These are phyloP conservation scores for Cinnamomum chago DNA, from an alignment of 164 flowering plant genomes.

Conservation along the genomic window DNA sequence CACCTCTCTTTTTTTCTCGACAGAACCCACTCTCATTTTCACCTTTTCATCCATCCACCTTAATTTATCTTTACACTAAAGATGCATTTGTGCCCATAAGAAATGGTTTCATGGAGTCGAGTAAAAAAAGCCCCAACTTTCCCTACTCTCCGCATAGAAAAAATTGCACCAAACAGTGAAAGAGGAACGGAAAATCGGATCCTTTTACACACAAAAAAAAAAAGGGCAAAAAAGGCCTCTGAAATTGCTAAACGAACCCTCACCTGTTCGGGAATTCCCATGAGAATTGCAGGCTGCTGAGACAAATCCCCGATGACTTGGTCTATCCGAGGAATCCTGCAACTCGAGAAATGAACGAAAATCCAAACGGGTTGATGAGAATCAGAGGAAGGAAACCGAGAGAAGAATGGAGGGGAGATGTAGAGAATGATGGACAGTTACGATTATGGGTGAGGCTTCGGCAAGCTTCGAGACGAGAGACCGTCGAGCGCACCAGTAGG, in stretches of 20 bases:
- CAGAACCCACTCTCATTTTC: too few relatives aligned
- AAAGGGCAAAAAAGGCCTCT: too few relatives aligned
- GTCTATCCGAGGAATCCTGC: conserved; percentile 12
- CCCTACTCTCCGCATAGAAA: too few relatives aligned
- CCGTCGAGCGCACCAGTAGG: conserved; percentile 33
- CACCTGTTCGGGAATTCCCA: conserved; percentile 10
- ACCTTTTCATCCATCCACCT: too few relatives aligned
- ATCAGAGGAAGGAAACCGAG: neutral
- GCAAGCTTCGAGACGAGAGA: conserved; percentile 20
- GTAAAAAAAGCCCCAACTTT: too few relatives aligned
- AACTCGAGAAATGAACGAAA: conserved; percentile 19
- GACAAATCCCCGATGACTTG: conserved; percentile 27
- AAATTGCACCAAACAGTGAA: neutral
- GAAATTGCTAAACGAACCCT: conserved; percentile 1
- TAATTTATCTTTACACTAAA: too few relatives aligned
- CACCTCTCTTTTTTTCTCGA: too few relatives aligned
- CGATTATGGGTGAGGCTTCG: conserved; percentile 14
- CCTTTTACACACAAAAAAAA: too few relatives aligned
- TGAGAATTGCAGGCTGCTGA: conserved; percentile 25
- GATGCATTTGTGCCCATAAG: too few relatives aligned
- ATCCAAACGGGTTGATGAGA: neutral
- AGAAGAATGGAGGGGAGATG: neutral
- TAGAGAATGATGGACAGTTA: conserved; percentile 9
- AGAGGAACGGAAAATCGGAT: too few relatives aligned
- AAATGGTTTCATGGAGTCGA: too few relatives aligned